A percentile compares a stretch with the other conserved stretches of the same genome.
These are phyloP conservation scores for Chaetomiaceae sp. DNA, from an alignment of 2,329 filamentous ascomycete species.

Conservation along the genomic window DNA sequence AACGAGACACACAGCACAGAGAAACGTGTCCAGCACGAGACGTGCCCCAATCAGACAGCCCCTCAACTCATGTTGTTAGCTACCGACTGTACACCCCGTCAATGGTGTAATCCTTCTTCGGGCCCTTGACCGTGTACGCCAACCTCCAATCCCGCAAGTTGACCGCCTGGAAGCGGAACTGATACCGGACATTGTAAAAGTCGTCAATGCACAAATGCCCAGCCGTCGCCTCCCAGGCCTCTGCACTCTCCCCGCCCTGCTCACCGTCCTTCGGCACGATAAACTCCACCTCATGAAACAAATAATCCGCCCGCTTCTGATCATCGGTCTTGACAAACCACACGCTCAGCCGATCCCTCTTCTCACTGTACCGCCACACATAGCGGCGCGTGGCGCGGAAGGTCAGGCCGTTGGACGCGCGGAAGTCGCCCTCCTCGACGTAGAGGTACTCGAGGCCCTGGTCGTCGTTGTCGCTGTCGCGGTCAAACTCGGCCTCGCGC, in stretches of 20 bases:
- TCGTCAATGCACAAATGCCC: conserved; percentile 68
- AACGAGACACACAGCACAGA: too few species aligned
- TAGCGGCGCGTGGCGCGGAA: conserved; percentile 64
- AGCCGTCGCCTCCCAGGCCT: conserved; percentile 59
- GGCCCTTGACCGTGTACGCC: conserved; percentile 63
- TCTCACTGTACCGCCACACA: conserved; percentile 65
- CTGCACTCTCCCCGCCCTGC: conserved; percentile 28
- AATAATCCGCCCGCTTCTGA: conserved; percentile 58
- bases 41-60: too few species aligned
- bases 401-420: conserved; percentile 47
- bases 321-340: conserved; percentile 70
- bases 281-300: conserved; percentile 73
- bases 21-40: too few species aligned
- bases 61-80: neutral
- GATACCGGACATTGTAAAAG: conserved; percentile 65
- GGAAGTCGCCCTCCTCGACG: conserved; percentile 62
- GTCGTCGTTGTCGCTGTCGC: conserved; percentile 27
- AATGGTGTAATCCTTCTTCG: conserved; percentile 68
- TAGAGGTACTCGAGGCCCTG: conserved; percentile 60
- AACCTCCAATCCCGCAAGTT: conserved; percentile 55
- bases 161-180: conserved; percentile 58
- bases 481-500: conserved; percentile 31
- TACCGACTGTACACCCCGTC: conserved; percentile 46
- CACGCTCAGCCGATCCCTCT: conserved; percentile 56
- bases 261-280: conserved; percentile 30